A percentile compares a stretch with the other conserved stretches of the same genome.
phyloP scores from a whole-genome alignment of 2,329 filamentous ascomycete species.

The Neurospora crassa region DNA sequence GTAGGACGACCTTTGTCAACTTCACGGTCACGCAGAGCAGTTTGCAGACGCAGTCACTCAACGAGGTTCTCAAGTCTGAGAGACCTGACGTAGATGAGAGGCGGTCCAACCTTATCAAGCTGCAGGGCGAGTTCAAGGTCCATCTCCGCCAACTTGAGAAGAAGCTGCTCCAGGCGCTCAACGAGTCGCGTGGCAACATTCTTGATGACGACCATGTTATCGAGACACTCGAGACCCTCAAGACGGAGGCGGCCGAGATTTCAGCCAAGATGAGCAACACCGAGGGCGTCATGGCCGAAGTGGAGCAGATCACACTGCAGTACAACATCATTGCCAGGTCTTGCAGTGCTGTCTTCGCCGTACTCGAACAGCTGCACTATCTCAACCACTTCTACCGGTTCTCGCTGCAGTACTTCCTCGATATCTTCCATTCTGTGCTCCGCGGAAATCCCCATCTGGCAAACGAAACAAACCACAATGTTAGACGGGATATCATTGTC shows the following conservation, averaged over 20 bases:
- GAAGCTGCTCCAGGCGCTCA: constrained; percentile 84
- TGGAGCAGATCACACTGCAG: constrained; percentile 88
- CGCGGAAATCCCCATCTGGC: constrained; percentile 67
- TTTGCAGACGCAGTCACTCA: constrained; percentile 93
- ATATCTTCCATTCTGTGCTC: constrained; percentile 92
- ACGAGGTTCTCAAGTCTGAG: constrained; percentile 95
- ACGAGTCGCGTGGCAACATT: constrained; percentile 95
- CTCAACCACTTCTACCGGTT: constrained; percentile 99
- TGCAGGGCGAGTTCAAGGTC: constrained; percentile 98
- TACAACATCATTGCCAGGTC: constrained; percentile 90
- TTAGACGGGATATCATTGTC: constrained; percentile 81
- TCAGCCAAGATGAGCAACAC: constrained; percentile 94
- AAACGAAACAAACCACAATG: constrained; percentile 63
- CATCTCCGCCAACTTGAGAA: constrained; percentile 94
- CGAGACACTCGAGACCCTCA: constrained; percentile 92
- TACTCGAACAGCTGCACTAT: constrained; percentile 93
- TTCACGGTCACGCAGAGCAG: constrained; percentile 99
- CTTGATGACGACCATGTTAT: constrained; percentile 98
- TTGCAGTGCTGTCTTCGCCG: constrained; percentile 94
- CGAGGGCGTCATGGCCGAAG: constrained; percentile 95
- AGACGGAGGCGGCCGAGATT: constrained; percentile 95
- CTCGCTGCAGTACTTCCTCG: constrained; percentile 93
- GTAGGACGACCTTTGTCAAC: constrained; percentile 97
- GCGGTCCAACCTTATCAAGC: constrained; percentile 93
- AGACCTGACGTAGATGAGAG: constrained; percentile 94